These are phyloP conservation scores for Citrus hindsii DNA, from an alignment of 345 rosid genomes.

Conservation along the genomic window DNA sequence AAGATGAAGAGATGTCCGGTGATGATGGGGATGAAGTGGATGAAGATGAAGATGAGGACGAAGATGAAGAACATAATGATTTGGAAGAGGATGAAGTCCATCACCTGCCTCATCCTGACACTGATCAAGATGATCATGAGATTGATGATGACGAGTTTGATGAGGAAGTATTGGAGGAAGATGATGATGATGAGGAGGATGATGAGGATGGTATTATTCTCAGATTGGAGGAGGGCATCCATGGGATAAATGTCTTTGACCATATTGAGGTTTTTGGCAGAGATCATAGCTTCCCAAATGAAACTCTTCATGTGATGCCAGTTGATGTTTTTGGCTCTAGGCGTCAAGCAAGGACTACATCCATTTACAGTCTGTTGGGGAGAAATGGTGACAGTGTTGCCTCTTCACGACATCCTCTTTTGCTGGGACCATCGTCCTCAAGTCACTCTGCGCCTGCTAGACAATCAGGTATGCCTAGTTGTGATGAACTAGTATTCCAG, in stretches of 20 bases:
- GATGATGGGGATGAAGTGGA: conserved; percentile 75
- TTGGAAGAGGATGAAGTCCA: conserved; percentile 85
- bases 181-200: conserved; percentile 86
- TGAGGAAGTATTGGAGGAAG: conserved; percentile 91
- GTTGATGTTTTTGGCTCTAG: conserved; percentile 97
- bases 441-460: conserved; percentile 34
- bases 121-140: conserved; percentile 97
- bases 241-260: conserved; percentile 90
- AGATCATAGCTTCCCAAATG: conserved; percentile 79
- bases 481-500: not conserved
- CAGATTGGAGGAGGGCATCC: conserved; percentile 82
- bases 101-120: conserved; percentile 84
- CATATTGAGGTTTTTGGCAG: conserved; percentile 90
- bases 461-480: conserved; percentile 53
- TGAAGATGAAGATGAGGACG: conserved; percentile 78
- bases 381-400: conserved; percentile 60
- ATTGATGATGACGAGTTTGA: conserved; percentile 89
- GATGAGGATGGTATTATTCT: conserved; percentile 91
- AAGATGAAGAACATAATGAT: conserved; percentile 60
- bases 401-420: conserved; percentile 84
- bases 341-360: conserved; percentile 92
- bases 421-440: conserved; percentile 57
- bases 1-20: conserved; percentile 84
- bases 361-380: conserved; percentile 90
- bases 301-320: conserved; percentile 91